These are phyloP conservation scores for Sequoia sempervirens DNA, from an alignment of 75 land plant species.

Conservation along the genomic window DNA sequence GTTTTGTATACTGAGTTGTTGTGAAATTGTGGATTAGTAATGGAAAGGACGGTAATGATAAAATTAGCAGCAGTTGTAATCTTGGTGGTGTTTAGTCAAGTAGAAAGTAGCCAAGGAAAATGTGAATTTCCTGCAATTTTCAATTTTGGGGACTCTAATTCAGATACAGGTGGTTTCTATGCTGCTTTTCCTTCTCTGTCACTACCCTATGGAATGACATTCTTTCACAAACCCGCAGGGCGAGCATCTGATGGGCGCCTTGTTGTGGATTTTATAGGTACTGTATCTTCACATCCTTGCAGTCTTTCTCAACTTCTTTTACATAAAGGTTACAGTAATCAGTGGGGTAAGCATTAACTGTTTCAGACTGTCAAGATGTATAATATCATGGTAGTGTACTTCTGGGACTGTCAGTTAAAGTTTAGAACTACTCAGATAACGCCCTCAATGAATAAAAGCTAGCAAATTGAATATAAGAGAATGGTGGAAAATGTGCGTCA, in stretches of 20 bases:
- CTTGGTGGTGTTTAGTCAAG: background rate
- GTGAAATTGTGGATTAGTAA: background rate
- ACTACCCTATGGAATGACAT: constrained; percentile 65
- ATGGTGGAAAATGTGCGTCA: too few species aligned
- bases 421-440: too few species aligned
- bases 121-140: constrained; percentile 69
- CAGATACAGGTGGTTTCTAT: constrained; percentile 85
- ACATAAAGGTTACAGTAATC: background rate
- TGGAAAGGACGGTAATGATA: background rate
- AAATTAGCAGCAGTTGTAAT: background rate
- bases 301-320: background rate
- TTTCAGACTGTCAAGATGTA: too few species aligned
- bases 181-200: constrained; percentile 58
- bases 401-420: too few species aligned
- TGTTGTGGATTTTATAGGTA: constrained; percentile 34
- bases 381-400: background rate
- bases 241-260: constrained; percentile 75
- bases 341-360: background rate
- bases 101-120: constrained; percentile 14
- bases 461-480: too few species aligned
- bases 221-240: constrained; percentile 57
- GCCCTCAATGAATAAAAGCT: too few species aligned
- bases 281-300: background rate
- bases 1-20: background rate
- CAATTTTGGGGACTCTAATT: constrained; percentile 86